Conservation (phyloP, 2,329 filamentous ascomycete species). For the Stagonosporopsis rhizophila region DNA sequence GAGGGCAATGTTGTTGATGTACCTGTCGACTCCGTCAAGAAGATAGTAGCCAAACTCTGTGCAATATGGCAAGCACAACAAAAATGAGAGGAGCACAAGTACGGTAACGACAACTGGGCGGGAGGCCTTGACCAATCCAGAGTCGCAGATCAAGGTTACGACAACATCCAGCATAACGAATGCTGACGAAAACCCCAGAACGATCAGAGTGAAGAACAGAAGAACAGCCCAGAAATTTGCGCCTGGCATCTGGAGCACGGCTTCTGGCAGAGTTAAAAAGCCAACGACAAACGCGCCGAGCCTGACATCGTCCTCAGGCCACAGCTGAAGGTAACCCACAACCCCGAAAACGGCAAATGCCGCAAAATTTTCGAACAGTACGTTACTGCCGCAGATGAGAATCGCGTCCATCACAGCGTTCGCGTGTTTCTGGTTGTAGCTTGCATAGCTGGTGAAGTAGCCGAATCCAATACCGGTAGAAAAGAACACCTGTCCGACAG, state of each 20-base stretch:
- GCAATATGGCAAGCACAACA: conserved; percentile 64
- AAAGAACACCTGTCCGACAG: conserved; percentile 67
- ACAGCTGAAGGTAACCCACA: conserved; percentile 57
- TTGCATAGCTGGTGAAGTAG: conserved; percentile 64
- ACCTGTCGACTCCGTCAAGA: conserved; percentile 62
- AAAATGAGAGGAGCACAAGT: conserved; percentile 59
- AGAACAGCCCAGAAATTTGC: conserved; percentile 66
- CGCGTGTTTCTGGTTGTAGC: conserved; percentile 63
- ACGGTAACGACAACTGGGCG: conserved; percentile 59
- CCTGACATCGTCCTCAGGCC: conserved; percentile 52
- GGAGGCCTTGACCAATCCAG: conserved; percentile 55
- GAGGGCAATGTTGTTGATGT: conserved; percentile 63
- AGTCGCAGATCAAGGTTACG: conserved; percentile 62
- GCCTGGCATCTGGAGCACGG: conserved; percentile 64
- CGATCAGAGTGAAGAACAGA: conserved; percentile 65
- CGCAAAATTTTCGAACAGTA: conserved; percentile 63
- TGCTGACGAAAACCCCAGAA: conserved; percentile 65
- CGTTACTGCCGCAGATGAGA: conserved; percentile 63
- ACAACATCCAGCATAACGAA: conserved; percentile 67
- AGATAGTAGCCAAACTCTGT: conserved; percentile 65
- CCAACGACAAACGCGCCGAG: conserved; percentile 65
- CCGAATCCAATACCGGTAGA: conserved; percentile 66
- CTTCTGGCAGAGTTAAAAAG: conserved; percentile 65
- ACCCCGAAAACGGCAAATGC: conserved; percentile 63
- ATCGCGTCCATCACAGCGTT: conserved; percentile 67